phyloP scores from a whole-genome alignment of 139 green algal species.

The Chlorella ohadii region DNA sequence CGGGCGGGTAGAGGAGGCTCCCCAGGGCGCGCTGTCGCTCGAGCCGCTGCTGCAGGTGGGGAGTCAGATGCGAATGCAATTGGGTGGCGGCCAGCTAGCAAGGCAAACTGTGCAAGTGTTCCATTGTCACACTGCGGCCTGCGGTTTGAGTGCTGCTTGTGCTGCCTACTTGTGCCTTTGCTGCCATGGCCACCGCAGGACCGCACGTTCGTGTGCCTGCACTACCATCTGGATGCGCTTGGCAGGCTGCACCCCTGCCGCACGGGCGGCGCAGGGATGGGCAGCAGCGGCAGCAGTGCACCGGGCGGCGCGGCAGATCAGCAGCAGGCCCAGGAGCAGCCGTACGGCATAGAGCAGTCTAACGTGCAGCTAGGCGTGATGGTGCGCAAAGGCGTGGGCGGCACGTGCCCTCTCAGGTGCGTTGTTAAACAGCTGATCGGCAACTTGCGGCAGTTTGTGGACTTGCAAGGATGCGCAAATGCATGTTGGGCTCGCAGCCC shows the following conservation, averaged over 20 bases:
- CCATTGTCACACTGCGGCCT: not conserved
- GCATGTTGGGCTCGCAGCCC: not conserved
- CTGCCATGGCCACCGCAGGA: conserved; percentile 17
- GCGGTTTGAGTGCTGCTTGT: not conserved
- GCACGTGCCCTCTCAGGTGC: conserved; percentile 61
- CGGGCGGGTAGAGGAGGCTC: not conserved
- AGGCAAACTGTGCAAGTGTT: not conserved
- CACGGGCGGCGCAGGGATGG: not conserved
- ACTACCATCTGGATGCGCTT: conserved; percentile 32
- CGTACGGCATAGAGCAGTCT: not conserved
- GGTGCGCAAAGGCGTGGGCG: conserved; percentile 69
- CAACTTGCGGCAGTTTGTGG: not conserved
- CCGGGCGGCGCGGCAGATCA: not conserved
- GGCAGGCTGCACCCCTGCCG: conserved; percentile 20
- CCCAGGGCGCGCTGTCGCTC: conserved; percentile 11
- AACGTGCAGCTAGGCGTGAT: conserved; percentile 57
- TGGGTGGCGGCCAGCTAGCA: not conserved
- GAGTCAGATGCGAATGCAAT: too few species aligned
- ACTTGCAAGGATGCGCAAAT: too few species aligned
- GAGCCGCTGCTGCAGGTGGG: conserved; percentile 32
- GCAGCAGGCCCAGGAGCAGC: not conserved
- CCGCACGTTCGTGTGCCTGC: conserved; percentile 56
- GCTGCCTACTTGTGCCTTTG: not conserved
- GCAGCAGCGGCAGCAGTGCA: not conserved
- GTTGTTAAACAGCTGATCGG: too few species aligned